Evolutionary conservation across 495 filamentous ascomycete genomes (phyloP).

Genomic region (Xylona heveae): DNA sequence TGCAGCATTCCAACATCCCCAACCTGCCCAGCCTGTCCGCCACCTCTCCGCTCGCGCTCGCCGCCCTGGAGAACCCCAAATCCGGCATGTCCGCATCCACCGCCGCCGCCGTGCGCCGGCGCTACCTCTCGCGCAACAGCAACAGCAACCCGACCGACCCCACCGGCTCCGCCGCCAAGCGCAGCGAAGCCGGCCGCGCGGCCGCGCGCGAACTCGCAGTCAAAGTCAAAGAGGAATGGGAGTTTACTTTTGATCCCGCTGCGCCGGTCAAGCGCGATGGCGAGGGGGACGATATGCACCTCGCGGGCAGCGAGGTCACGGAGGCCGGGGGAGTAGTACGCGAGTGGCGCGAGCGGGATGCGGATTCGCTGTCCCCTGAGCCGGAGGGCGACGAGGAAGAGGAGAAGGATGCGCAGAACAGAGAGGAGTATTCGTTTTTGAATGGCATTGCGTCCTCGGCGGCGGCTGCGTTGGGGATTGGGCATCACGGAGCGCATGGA

Average conservation of each 20-base stretch:
- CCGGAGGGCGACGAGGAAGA: slow-evolving; percentile 3
- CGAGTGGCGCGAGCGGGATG: slow-evolving; percentile 19
- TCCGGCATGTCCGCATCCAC: too few relatives aligned
- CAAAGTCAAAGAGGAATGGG: slow-evolving; percentile 37
- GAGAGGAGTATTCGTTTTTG: slow-evolving; percentile 7
- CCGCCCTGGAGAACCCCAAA: too few relatives aligned
- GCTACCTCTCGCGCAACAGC: too few relatives aligned
- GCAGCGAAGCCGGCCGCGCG: too few relatives aligned
- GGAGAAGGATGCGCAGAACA: slow-evolving; percentile 3
- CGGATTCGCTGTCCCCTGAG: slow-evolving; percentile 9
- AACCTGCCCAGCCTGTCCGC: too few relatives aligned
- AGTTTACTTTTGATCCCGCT: slow-evolving; percentile 11
- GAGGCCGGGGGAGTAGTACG: slow-evolving; percentile 21
- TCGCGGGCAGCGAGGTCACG: slow-evolving; percentile 15
- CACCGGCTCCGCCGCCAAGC: too few relatives aligned
- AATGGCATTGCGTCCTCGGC: background rate
- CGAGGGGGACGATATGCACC: slow-evolving; percentile 9
- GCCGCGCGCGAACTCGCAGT: slow-evolving; percentile 26
- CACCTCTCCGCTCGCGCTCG: too few relatives aligned
- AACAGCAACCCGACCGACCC: too few relatives aligned
- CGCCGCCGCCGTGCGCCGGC: too few relatives aligned
- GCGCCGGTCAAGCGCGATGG: slow-evolving; percentile 19
- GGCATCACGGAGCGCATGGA: background rate
- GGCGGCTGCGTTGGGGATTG: background rate
- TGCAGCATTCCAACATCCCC: too few relatives aligned